Percentiles rank a stretch among this genome's conserved stretches.
These are phyloP conservation scores for Botryobasidium botryosum DNA, from an alignment of 768 basidiomycete genomes.

Conservation along the genomic window DNA sequence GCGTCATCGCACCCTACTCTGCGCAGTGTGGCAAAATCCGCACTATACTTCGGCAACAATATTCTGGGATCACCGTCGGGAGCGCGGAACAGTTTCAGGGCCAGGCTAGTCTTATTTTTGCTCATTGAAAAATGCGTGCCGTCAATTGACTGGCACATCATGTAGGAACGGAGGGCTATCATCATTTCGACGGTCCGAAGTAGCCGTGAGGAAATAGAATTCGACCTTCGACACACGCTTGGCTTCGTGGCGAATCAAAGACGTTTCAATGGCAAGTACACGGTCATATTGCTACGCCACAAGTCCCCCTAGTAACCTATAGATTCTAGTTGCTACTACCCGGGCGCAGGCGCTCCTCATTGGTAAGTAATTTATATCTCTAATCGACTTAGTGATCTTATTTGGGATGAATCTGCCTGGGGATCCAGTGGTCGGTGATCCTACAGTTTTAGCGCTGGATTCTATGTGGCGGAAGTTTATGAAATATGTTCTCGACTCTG, in stretches of 20 bases:
- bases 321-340: background rate
- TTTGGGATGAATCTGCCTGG: too few species aligned
- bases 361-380: too few species aligned
- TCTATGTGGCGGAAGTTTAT: slow-evolving; percentile 46
- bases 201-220: slow-evolving; percentile 2
- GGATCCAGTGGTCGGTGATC: slow-evolving; percentile 47
- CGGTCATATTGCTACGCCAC: background rate
- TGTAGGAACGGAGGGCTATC: slow-evolving; percentile 9
- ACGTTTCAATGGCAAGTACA: slow-evolving; percentile 6
- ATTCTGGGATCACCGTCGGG: slow-evolving; percentile 13
- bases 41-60: slow-evolving; percentile 11
- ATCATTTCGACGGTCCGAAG: slow-evolving; percentile 11
- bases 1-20: slow-evolving; percentile 26
- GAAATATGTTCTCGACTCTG: slow-evolving; percentile 35
- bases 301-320: background rate
- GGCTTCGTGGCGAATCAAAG: slow-evolving; percentile 8
- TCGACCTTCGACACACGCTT: slow-evolving; percentile 4
- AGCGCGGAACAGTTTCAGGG: slow-evolving; percentile 11
- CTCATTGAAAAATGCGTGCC: background rate
- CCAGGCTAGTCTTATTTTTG: slow-evolving; percentile 2
- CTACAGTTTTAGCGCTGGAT: slow-evolving; percentile 39
- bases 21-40: slow-evolving; percentile 24
- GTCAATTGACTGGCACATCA: background rate
- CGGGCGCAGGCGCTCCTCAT: slow-evolving; percentile 5
- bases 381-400: too few species aligned